Percentiles rank a stretch among this genome's conserved stretches.
Evolutionary conservation across 2,329 filamentous ascomycete species (phyloP).

Genomic region (Phaeosphaeria sp.): DNA sequence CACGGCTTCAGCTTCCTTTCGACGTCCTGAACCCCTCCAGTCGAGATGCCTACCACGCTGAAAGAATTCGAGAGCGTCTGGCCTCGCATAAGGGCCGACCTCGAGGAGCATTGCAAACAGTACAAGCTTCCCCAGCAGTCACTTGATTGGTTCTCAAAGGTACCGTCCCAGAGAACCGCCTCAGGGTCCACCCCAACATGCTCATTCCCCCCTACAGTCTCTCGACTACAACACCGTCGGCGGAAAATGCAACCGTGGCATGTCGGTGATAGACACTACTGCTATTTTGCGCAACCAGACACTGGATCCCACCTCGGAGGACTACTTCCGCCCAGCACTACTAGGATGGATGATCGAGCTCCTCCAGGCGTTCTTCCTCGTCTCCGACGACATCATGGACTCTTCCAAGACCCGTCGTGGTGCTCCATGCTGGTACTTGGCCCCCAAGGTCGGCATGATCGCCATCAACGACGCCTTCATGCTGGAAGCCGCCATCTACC

Average conservation of each 20-base stretch:
- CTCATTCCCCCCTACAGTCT: slow-evolving; percentile 60
- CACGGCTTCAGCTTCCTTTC: neutral
- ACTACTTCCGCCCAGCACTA: slow-evolving; percentile 87
- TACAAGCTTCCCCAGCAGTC: slow-evolving; percentile 86
- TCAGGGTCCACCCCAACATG: slow-evolving; percentile 9
- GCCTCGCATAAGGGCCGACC: slow-evolving; percentile 81
- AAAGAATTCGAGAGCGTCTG: slow-evolving; percentile 91
- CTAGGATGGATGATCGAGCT: slow-evolving; percentile 98
- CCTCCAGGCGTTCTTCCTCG: slow-evolving; percentile 97
- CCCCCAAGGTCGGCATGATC: slow-evolving; percentile 87
- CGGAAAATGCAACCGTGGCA: slow-evolving; percentile 98
- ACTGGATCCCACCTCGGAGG: slow-evolving; percentile 70
- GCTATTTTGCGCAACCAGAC: slow-evolving; percentile 76
- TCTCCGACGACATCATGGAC: slow-evolving; percentile 99
- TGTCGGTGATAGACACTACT: slow-evolving; percentile 93
- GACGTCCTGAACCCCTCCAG: neutral
- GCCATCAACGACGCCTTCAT: slow-evolving; percentile 99
- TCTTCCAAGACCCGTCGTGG: slow-evolving; percentile 91
- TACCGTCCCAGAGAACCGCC: slow-evolving; percentile 45
- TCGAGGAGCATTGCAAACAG: slow-evolving; percentile 77
- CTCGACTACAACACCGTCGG: slow-evolving; percentile 87
- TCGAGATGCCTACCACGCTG: slow-evolving; percentile 73
- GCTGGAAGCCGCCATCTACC: slow-evolving; percentile 89
- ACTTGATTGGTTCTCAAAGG: slow-evolving; percentile 85
- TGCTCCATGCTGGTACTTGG: slow-evolving; percentile 95